Percentiles rank a stretch among this genome's conserved stretches.
Conservation (phyloP, 345 rosid genomes). For the Alliaria petiolata region DNA sequence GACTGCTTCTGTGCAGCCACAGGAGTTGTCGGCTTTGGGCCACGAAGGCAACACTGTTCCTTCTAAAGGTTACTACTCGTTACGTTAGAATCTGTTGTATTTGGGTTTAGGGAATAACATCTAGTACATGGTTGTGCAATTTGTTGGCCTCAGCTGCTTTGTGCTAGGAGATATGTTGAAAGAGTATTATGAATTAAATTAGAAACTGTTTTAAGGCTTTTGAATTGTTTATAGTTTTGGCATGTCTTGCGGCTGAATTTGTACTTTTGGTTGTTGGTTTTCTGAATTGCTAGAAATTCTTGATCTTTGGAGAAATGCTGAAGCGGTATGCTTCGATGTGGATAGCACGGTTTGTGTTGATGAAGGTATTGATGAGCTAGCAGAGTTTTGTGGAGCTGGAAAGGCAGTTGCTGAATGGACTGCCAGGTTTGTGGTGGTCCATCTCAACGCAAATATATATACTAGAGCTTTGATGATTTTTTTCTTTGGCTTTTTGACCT, state of each 20-base stretch:
- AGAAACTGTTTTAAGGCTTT: background rate
- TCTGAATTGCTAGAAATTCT: conserved; percentile 50
- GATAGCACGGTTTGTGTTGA: conserved; percentile 96
- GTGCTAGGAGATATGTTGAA: background rate
- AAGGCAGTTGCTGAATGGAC: conserved; percentile 97
- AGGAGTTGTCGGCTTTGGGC: conserved; percentile 40
- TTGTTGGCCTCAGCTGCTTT: background rate
- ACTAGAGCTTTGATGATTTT: conserved; percentile 1
- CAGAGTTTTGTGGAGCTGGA: conserved; percentile 98
- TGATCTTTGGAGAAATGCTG: conserved; percentile 67
- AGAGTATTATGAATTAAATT: background rate
- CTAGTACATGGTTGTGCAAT: background rate
- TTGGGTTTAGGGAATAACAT: background rate
- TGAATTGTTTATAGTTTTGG: background rate
- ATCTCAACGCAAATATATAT: background rate
- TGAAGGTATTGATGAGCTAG: conserved; percentile 97
- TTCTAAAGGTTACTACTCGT: conserved; percentile 43
- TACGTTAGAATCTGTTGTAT: background rate
- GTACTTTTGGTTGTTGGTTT: conserved; percentile 26
- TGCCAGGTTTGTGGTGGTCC: conserved; percentile 56
- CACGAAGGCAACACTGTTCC: conserved; percentile 46
- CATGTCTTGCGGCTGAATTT: conserved; percentile 1
- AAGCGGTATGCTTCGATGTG: conserved; percentile 95
- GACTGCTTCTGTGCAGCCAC: conserved; percentile 49
- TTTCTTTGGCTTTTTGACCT: background rate